Base-by-base conservation (phyloP, 2,329 filamentous ascomycete species). In the Colletotrichum cuscutae region DNA sequence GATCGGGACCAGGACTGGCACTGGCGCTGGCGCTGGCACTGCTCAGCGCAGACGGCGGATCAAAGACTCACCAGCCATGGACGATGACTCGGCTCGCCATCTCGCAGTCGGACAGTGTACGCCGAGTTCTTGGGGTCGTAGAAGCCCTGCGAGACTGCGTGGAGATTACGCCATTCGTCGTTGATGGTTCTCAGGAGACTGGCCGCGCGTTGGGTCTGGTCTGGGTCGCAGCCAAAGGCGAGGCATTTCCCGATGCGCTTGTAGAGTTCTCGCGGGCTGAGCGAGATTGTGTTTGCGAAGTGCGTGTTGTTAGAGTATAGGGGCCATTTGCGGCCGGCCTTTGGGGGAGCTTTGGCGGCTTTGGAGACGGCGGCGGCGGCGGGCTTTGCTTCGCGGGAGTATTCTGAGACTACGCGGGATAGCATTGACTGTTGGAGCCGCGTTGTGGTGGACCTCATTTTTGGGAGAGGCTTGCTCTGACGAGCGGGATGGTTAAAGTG, bases 191-290 rank as follows among this genome's bases (percentile, higher is more conserved):
- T 54, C 8, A 74, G 56, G 35, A 76, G 65, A 9, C 37, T 57
- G 19, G 69, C 68, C 13, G 74, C 75, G 24, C 42, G 35, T n/a
- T 37, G 46, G 15, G 71, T 75, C 28, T 76, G 73, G 22, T 26
- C 28, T 3, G 64, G 53, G 32, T 57, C 37, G 73, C 75, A 76
- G 64, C 75, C 75, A 65, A 76, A 76, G 53, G 60, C 26, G 42
- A 76, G 73, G 57, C 75, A 76, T 35, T 60, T 69, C 30, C 75
- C 75, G 49, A 76, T 63, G 49, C 75, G 75, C 5, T 13, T 5
- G 32, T 73, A 32, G 1, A 37, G 37, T 2, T 13, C 5, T 3
- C 26, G 15, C 37, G 13, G 37, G 3, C 5, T 24, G n/a, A 5
- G 37, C 37, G 15, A 42, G 37, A 19, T 7, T 42, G 37, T 2